Evolutionary conservation across 2,329 filamentous ascomycete genomes (phyloP).

Genomic region (Nigrospora oryzae): DNA sequence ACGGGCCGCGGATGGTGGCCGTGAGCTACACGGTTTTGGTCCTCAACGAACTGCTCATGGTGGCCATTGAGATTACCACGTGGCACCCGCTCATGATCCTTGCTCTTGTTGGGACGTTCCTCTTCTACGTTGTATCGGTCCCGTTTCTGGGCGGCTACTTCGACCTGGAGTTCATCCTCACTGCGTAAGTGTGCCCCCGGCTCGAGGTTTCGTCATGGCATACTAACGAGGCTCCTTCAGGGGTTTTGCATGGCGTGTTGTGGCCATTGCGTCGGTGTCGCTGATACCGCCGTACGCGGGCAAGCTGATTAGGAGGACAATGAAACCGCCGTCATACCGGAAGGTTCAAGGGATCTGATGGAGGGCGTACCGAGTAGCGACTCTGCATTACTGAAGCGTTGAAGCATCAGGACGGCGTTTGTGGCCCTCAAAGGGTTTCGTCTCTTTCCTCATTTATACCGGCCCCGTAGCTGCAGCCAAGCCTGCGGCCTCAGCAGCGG

Average conservation of each 20-base stretch:
- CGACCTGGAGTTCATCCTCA: slow-evolving; percentile 72
- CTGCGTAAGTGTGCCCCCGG: slow-evolving; percentile 38
- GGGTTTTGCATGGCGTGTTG: slow-evolving; percentile 83
- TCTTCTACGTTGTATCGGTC: slow-evolving; percentile 72
- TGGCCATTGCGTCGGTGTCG: slow-evolving; percentile 70
- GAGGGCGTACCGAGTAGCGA: slow-evolving; percentile 1
- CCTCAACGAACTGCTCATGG: slow-evolving; percentile 94
- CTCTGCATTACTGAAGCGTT: slow-evolving; percentile 1
- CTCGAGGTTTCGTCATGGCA: neutral
- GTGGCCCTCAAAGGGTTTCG: too few species aligned
- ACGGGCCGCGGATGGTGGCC: slow-evolving; percentile 69
- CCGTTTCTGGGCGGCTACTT: slow-evolving; percentile 89
- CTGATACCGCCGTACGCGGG: slow-evolving; percentile 80
- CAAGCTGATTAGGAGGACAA: slow-evolving; percentile 74
- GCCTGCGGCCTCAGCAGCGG: too few species aligned
- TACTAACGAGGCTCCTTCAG: slow-evolving; percentile 28
- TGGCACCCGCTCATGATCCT: slow-evolving; percentile 94
- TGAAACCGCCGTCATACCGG: slow-evolving; percentile 88
- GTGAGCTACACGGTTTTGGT: slow-evolving; percentile 89
- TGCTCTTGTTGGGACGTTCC: slow-evolving; percentile 71
- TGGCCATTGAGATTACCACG: slow-evolving; percentile 90
- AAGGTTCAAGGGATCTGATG: slow-evolving; percentile 70
- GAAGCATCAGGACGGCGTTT: neutral
- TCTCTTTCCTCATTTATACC: too few species aligned
- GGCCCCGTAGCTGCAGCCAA: too few species aligned